phyloP scores from a whole-genome alignment of 148 eudicot species.

The Diospyros lotus region DNA sequence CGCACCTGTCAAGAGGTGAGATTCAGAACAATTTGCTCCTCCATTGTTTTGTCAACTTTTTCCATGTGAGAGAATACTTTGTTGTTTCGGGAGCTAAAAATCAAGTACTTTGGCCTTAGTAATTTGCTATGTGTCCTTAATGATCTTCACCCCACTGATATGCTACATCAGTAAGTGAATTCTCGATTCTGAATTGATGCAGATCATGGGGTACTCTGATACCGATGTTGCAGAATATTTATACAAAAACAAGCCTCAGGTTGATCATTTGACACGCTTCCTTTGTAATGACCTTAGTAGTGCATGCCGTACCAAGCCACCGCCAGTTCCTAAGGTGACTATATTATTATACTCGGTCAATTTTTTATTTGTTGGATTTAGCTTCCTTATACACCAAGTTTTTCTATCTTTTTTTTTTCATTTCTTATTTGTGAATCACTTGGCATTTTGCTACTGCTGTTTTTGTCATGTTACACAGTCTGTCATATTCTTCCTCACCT shows the following conservation, averaged over 20 bases:
- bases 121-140: background rate
- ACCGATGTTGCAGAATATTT: slow-evolving; percentile 90
- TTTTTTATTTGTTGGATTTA: background rate
- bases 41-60: background rate
- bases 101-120: too few species aligned
- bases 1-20: slow-evolving; percentile 95
- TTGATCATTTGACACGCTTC: slow-evolving; percentile 48
- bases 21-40: background rate
- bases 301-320: slow-evolving; percentile 74
- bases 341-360: background rate
- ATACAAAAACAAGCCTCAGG: slow-evolving; percentile 60
- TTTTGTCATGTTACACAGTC: background rate
- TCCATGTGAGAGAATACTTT: background rate
- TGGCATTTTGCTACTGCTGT: background rate
- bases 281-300: slow-evolving; percentile 73
- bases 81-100: background rate
- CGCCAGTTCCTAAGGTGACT: slow-evolving; percentile 87
- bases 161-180: background rate
- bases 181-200: slow-evolving; percentile 17
- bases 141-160: background rate
- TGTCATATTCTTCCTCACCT: too few species aligned
- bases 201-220: slow-evolving; percentile 88
- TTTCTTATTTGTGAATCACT: background rate
- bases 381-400: background rate
- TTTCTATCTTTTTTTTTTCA: background rate